These are phyloP conservation scores for Echinochloa phyllopogon DNA, from an alignment of 176 grass and related monocot species.

Conservation along the genomic window DNA sequence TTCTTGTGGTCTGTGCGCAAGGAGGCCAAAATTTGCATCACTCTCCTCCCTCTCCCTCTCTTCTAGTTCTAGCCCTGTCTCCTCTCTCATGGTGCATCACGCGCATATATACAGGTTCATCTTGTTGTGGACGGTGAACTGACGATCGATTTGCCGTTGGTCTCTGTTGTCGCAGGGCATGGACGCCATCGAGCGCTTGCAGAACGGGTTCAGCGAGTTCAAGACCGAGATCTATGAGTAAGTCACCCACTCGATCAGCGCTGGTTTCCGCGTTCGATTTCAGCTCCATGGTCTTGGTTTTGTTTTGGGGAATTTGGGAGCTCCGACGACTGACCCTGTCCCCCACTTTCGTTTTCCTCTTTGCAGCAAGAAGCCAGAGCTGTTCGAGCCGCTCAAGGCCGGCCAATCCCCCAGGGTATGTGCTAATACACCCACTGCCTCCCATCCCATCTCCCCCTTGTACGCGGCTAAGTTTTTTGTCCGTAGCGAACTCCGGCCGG, in stretches of 20 bases:
- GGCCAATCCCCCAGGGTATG: slow-evolving; percentile 78
- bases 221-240: slow-evolving; percentile 85
- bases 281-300: not conserved
- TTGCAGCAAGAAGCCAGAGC: slow-evolving; percentile 76
- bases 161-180: slow-evolving; percentile 53
- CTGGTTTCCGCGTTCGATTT: not conserved
- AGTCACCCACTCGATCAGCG: not conserved
- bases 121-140: not conserved
- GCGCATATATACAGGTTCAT: slow-evolving; percentile 4
- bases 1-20: not conserved
- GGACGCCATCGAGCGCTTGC: slow-evolving; percentile 73
- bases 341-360: not conserved
- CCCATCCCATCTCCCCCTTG: not conserved
- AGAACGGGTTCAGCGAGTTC: slow-evolving; percentile 76
- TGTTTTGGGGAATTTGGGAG: not conserved
- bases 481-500: not conserved
- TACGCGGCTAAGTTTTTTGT: not conserved
- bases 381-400: slow-evolving; percentile 71
- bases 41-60: not conserved
- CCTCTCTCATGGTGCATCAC: not conserved
- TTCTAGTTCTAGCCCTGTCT: not conserved
- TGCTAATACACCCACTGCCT: not conserved
- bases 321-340: not conserved
- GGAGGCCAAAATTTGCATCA: not conserved
- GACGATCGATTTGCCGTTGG: not conserved